Base-by-base conservation (phyloP, 2,329 filamentous ascomycete species). In the Geosmithia morbida region DNA sequence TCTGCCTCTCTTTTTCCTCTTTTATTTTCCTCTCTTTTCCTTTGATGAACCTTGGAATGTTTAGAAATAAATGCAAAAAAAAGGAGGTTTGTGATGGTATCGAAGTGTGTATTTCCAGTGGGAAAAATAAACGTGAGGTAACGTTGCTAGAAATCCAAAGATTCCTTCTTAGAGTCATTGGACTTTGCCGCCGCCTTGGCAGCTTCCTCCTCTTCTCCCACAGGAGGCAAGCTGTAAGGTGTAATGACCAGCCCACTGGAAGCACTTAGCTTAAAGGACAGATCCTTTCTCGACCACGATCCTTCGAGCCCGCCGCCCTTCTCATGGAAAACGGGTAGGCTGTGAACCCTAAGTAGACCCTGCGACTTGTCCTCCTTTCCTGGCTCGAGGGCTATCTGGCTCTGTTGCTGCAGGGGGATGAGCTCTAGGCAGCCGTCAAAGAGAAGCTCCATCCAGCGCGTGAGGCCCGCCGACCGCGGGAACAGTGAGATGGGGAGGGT, bases 401-500 rank as follows among this genome's bases (percentile, higher is more conserved):
- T 70, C 66, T 46, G 77, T 68, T 49, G 78, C 70, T 53, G 70
- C 56, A 90, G 66, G 66, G 94, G 57, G 26, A 86, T 79, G 14
- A 98, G 71, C 63, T 97, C 89, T 19, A 96, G 67, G 7, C 94
- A 86, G 5, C 87, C 87, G 57, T 98, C 92, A 53, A 73, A 81
- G 1, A 97, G 68, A 2, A 87, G 68, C 60, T 98, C 92, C 51
- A 88, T 81, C 86, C 87, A 95, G 45, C 87, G 79, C 11, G 86
- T 79, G 11, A 96, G 69, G 1, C 86, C 88, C 1, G 82, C 77
- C 18, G 68, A 71, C 14, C 90, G 79, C 2, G 88, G 85, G 59
- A 86, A 87, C 1, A 98, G 75, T 0, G 86, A 81, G 1, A 90
- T 68, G 0, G 90, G 88, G 1, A 97, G 64, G 0, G 87, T 88